phyloP scores from a whole-genome alignment of 2,329 filamentous ascomycete species.

The Epichloe sp. region DNA sequence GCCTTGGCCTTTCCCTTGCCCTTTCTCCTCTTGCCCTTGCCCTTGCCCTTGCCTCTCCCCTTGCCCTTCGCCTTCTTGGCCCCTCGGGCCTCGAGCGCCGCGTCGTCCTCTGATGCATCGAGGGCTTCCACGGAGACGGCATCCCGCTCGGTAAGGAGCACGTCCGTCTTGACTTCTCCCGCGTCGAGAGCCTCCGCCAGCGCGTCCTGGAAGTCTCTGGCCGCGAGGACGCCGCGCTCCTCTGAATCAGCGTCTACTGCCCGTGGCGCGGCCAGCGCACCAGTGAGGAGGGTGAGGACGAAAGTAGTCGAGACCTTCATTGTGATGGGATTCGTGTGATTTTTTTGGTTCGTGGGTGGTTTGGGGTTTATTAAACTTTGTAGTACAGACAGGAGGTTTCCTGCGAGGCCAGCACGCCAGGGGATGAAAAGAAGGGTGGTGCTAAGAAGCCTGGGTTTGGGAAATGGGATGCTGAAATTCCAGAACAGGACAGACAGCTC shows the following conservation, averaged over 20 bases:
- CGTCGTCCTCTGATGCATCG: neutral
- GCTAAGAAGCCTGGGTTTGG: too few species aligned
- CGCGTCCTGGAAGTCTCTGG: neutral
- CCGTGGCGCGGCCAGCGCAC: slow-evolving; percentile 5
- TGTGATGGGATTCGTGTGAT: neutral
- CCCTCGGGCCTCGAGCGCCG: neutral
- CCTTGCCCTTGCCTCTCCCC: neutral
- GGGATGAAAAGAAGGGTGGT: too few species aligned
- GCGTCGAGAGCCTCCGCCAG: neutral
- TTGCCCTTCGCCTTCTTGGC: neutral
- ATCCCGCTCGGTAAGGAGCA: neutral
- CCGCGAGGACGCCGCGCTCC: neutral
- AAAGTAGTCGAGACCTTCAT: slow-evolving; percentile 5
- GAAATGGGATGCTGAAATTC: too few species aligned
- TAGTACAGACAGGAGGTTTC: too few species aligned
- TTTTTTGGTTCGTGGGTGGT: neutral
- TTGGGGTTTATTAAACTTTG: neutral
- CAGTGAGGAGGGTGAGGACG: slow-evolving; percentile 5
- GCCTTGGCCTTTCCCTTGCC: neutral
- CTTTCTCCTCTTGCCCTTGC: neutral
- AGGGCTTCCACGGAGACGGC: neutral
- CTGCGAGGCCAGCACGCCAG: too few species aligned
- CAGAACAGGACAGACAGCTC: too few species aligned
- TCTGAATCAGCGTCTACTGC: neutral
- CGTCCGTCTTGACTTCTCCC: neutral